Conservation (phyloP, 495 filamentous ascomycete species). For the Penicillium verhagenii region DNA sequence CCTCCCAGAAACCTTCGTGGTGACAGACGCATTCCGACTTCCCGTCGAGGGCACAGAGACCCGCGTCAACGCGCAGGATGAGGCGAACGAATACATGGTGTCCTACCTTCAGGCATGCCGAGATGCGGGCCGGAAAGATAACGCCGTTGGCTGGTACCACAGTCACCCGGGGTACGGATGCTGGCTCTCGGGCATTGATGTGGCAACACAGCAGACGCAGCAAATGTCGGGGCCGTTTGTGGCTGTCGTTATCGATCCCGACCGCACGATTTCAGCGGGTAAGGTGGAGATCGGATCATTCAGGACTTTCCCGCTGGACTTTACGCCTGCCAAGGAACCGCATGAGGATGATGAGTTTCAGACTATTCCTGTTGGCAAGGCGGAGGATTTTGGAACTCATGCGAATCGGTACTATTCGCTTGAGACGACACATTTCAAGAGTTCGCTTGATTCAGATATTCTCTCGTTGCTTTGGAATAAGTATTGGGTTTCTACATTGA, state of each 20-base stretch:
- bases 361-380: constrained; percentile 83
- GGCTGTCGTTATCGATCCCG: constrained; percentile 95
- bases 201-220: constrained; percentile 79
- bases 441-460: constrained; percentile 78
- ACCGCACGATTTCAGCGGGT: constrained; percentile 90
- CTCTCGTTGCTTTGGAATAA: constrained; percentile 96
- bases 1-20: constrained; percentile 73
- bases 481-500: constrained; percentile 98
- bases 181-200: constrained; percentile 97
- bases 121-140: constrained; percentile 76
- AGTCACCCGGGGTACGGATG: constrained; percentile 97
- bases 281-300: constrained; percentile 99
- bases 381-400: constrained; percentile 95
- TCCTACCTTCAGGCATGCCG: constrained; percentile 74
- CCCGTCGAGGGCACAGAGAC: constrained; percentile 98
- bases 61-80: constrained; percentile 89
- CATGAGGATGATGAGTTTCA: constrained; percentile 50
- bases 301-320: constrained; percentile 79
- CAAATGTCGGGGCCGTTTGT: constrained; percentile 92
- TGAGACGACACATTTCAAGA: constrained; percentile 91
- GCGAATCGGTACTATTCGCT: constrained; percentile 85
- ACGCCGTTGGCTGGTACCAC: constrained; percentile 98
- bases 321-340: constrained; percentile 55
- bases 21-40: constrained; percentile 91
- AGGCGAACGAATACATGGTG: constrained; percentile 96